These are phyloP conservation scores for Cutaneotrichosporon dermatis DNA, from an alignment of 1,284 basidiomycete genomes.

Conservation along the genomic window DNA sequence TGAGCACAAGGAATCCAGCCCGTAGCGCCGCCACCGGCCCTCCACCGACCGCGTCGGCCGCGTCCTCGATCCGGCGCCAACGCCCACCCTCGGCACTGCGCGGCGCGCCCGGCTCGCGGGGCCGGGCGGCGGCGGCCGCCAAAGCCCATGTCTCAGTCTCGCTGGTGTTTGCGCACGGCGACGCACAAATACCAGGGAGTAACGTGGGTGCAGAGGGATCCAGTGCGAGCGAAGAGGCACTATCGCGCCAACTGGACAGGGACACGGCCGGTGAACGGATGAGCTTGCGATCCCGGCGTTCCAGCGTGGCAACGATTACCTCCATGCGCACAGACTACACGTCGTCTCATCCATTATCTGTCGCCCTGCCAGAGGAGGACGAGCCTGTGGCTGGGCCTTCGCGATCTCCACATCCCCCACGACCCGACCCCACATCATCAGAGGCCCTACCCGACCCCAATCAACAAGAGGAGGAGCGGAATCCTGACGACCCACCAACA, in stretches of 20 bases:
- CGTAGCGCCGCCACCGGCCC: neutral
- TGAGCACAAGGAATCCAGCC: slow-evolving; percentile 3
- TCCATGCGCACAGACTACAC: slow-evolving; percentile 13
- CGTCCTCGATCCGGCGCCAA: slow-evolving; percentile 3
- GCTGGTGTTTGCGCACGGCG: slow-evolving; percentile 36
- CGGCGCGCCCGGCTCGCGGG: slow-evolving; percentile 14
- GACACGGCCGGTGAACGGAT: slow-evolving; percentile 39
- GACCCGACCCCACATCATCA: neutral
- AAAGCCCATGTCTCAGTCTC: slow-evolving; percentile 28
- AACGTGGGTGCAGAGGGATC: slow-evolving; percentile 7
- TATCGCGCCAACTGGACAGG: slow-evolving; percentile 39
- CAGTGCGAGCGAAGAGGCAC: slow-evolving; percentile 27
- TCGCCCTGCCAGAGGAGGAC: slow-evolving; percentile 26
- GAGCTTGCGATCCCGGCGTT: slow-evolving; percentile 37
- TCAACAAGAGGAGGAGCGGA: neutral
- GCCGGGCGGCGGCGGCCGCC: slow-evolving; percentile 21
- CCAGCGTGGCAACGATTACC: slow-evolving; percentile 32
- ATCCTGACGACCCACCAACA: neutral
- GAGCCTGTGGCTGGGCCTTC: slow-evolving; percentile 1
- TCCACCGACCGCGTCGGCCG: neutral
- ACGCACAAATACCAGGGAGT: neutral
- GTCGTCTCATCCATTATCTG: neutral
- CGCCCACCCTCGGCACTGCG: slow-evolving; percentile 16
- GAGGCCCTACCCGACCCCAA: neutral
- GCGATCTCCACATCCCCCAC: neutral